Evolutionary conservation across 1,139 yeast species (phyloP).

Genomic region (Blastobotrys buckinghamii): DNA sequence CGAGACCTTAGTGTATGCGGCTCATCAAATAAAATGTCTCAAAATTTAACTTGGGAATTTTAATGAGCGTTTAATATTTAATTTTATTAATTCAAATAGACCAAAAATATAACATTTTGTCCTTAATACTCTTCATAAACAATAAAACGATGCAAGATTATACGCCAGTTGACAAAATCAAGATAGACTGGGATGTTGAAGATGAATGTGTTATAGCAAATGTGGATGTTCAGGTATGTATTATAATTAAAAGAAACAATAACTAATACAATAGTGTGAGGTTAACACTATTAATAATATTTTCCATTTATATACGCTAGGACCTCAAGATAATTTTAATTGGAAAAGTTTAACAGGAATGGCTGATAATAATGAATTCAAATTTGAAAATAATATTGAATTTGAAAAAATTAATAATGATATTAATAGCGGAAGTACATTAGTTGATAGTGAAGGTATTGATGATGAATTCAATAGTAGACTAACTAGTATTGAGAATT

Average conservation of each 20-base stretch:
- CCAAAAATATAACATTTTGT: too few relatives aligned
- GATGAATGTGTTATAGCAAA: not conserved
- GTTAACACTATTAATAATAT: not conserved
- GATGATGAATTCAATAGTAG: not conserved
- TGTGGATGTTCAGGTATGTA: conserved; percentile 2
- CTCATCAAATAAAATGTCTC: not conserved
- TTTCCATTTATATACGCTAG: conserved; percentile 11
- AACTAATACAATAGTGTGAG: not conserved
- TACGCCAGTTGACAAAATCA: conserved; percentile 2
- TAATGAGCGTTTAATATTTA: not conserved
- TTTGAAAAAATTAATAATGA: not conserved
- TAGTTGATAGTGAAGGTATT: not conserved
- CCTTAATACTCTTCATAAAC: too few relatives aligned
- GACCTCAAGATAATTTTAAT: conserved; percentile 2
- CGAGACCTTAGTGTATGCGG: not conserved
- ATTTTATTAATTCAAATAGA: too few relatives aligned
- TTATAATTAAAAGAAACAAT: not conserved
- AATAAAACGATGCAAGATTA: not conserved
- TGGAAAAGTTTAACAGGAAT: not conserved
- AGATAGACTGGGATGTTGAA: not conserved
- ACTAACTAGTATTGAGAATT: not conserved
- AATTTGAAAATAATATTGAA: not conserved
- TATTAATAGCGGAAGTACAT: not conserved
- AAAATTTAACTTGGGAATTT: too few relatives aligned
- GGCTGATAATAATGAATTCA: not conserved